These are phyloP conservation scores for Talaromyces pinophilus DNA, from an alignment of 2,329 filamentous ascomycete genomes.

Conservation along the genomic window DNA sequence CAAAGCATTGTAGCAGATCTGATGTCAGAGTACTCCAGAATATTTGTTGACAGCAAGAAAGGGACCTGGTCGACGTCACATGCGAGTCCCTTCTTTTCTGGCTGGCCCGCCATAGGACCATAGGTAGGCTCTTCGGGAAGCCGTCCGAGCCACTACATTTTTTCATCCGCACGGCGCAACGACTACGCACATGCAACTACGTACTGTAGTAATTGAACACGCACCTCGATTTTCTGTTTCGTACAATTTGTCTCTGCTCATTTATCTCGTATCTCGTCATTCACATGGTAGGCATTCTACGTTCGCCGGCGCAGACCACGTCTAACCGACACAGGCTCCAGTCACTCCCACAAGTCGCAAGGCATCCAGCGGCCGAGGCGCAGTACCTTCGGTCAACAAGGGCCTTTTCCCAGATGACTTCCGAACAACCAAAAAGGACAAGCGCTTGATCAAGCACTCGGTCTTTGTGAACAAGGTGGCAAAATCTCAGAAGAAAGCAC, in stretches of 20 bases:
- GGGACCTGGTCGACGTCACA: slow-evolving; percentile 4
- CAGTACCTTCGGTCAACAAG: slow-evolving; percentile 19
- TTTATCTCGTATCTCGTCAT: background rate
- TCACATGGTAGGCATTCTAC: slow-evolving; percentile 15
- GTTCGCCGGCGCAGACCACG: background rate
- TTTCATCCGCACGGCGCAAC: background rate
- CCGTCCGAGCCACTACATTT: slow-evolving; percentile 13
- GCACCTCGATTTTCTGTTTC: background rate
- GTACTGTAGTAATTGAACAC: background rate
- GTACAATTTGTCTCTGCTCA: background rate
- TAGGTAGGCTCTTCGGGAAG: background rate
- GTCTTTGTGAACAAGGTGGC: slow-evolving; percentile 75
- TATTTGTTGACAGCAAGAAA: slow-evolving; percentile 5
- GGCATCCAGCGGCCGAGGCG: slow-evolving; percentile 23
- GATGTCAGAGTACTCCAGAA: background rate
- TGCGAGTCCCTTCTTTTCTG: background rate
- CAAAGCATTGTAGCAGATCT: background rate
- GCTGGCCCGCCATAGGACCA: background rate
- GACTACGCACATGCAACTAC: background rate
- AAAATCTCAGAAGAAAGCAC: slow-evolving; percentile 58
- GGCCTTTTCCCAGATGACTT: slow-evolving; percentile 52
- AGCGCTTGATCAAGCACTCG: slow-evolving; percentile 77
- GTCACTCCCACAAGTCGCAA: slow-evolving; percentile 20
- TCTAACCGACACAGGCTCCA: slow-evolving; percentile 19
- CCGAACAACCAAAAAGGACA: slow-evolving; percentile 76